Evolutionary conservation across 805 yeast genomes (phyloP).

Genomic region (Metschnikowia similis): DNA sequence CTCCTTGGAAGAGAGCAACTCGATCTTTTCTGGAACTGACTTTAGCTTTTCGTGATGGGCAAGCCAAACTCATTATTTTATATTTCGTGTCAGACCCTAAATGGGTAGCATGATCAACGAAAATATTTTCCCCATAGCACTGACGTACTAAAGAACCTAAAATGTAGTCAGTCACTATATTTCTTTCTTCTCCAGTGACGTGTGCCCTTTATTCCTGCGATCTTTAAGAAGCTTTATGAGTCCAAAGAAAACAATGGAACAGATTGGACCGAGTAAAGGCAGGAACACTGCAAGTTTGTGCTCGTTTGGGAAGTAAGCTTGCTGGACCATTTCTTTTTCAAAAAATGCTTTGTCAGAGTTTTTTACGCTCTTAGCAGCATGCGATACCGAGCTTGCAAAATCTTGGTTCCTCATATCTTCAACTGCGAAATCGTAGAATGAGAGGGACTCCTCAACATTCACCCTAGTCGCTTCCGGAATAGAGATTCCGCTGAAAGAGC

Average conservation of each 20-base stretch:
- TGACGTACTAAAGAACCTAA: no score
- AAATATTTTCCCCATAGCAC: no score
- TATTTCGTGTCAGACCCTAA: neutral
- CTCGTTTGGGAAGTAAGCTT: conserved; percentile 90
- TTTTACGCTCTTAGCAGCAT: conserved; percentile 51
- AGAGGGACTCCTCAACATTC: conserved; percentile 53
- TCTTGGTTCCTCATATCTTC: conserved; percentile 20
- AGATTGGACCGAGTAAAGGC: conserved; percentile 84
- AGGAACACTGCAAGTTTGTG: conserved; percentile 91
- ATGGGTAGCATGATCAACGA: no score
- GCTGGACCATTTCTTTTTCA: conserved; percentile 93
- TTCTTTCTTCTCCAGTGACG: neutral
- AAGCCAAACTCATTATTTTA: neutral
- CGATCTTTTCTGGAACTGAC: conserved; percentile 6
- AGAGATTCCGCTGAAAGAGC: conserved; percentile 71
- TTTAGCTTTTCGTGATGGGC: conserved; percentile 5
- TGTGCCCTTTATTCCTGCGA: conserved; percentile 30
- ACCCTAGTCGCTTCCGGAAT: conserved; percentile 68
- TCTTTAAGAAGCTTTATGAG: conserved; percentile 44
- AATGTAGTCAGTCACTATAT: conserved; percentile 1
- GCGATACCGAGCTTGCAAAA: conserved; percentile 28
- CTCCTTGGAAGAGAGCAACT: conserved; percentile 10
- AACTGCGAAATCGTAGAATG: conserved; percentile 36
- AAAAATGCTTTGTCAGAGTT: conserved; percentile 78
- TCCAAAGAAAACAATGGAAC: conserved; percentile 58